A percentile compares a stretch with the other conserved stretches of the same genome.
These are phyloP conservation scores for Xerocomellus chrysenteron DNA, from an alignment of 768 basidiomycete genomes.

Conservation along the genomic window DNA sequence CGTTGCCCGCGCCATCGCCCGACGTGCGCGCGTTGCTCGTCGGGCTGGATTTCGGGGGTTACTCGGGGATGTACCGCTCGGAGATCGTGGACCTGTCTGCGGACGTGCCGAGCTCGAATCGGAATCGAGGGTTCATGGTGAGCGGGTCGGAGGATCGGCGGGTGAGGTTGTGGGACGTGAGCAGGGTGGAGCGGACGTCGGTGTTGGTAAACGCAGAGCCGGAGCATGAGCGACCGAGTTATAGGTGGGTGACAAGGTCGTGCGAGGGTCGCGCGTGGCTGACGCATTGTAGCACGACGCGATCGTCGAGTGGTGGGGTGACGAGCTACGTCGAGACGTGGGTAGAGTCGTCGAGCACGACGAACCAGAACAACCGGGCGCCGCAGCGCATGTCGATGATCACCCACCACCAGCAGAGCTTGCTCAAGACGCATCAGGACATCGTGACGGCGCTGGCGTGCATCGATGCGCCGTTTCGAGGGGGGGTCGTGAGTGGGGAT, in stretches of 20 bases:
- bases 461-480: slow-evolving; percentile 91
- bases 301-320: slow-evolving; percentile 41
- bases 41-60: slow-evolving; percentile 77
- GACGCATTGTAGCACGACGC: slow-evolving; percentile 27
- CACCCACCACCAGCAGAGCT: slow-evolving; percentile 77
- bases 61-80: slow-evolving; percentile 50
- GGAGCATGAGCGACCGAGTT: slow-evolving; percentile 73
- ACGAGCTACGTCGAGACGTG: slow-evolving; percentile 66
- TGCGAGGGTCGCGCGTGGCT: neutral
- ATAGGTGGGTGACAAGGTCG: slow-evolving; percentile 50
- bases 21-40: slow-evolving; percentile 70
- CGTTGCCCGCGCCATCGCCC: slow-evolving; percentile 49
- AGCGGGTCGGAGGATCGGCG: slow-evolving; percentile 90
- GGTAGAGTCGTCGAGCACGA: slow-evolving; percentile 41
- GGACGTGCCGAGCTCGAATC: slow-evolving; percentile 40
- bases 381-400: slow-evolving; percentile 76
- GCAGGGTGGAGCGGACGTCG: slow-evolving; percentile 65
- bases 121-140: slow-evolving; percentile 70
- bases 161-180: slow-evolving; percentile 86
- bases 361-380: slow-evolving; percentile 60
- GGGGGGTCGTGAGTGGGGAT: slow-evolving; percentile 91
- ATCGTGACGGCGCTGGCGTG: slow-evolving; percentile 82
- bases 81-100: slow-evolving; percentile 46
- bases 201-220: slow-evolving; percentile 78
- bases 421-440: slow-evolving; percentile 88